Base-by-base conservation (phyloP, 2,329 filamentous ascomycete genomes). In the Epicoccum nigrum region DNA sequence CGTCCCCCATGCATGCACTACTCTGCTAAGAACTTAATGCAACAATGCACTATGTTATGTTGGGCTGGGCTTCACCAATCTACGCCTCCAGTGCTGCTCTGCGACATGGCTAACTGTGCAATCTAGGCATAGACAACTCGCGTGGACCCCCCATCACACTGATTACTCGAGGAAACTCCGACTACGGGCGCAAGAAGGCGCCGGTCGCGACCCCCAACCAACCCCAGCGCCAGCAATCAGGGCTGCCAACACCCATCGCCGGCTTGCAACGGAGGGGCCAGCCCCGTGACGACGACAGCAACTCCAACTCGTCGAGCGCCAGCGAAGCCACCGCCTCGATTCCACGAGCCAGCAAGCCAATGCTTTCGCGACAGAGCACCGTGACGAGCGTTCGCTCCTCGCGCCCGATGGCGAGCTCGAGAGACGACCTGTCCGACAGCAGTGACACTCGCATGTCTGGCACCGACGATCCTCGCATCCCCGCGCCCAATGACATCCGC, bases 101-200 rank as follows among this genome's bases (percentile, higher is more conserved):
- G 49, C 37, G 30, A 42, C 43, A 28, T 41, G 38, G 43, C 49
- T 52, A 19, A 52, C 43, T 16, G 15, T 31, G 17, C 39, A 38
- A n/a, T 48, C 33, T 23, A 48, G 45, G 78, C 60, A 78, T 81
- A 72, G 76, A 78, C 64, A 79, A 76, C 23, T 75, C 72, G 49
- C 69, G 74, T 62, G 80, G 79, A 52, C 79, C 80, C 37, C 79
- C 79, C 43, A 76, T 80, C 51, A 75, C 78, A n/a, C 73, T 80
- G 51, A 76, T 78, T 52, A 80, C 79, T 43, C 77, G 78, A 45
- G 64, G 66, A 23, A 62, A 65, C 48, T 61, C 62, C 13, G 71
- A 73, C 53, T 59, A 66, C 54, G 67, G 65, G 54, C 69, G 70
- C 33, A 68, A 67, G 48, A 63, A 60, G 54, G 58, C 20, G 6